Conservation (phyloP, 1,139 yeast species). For the Yarrowia galli region DNA sequence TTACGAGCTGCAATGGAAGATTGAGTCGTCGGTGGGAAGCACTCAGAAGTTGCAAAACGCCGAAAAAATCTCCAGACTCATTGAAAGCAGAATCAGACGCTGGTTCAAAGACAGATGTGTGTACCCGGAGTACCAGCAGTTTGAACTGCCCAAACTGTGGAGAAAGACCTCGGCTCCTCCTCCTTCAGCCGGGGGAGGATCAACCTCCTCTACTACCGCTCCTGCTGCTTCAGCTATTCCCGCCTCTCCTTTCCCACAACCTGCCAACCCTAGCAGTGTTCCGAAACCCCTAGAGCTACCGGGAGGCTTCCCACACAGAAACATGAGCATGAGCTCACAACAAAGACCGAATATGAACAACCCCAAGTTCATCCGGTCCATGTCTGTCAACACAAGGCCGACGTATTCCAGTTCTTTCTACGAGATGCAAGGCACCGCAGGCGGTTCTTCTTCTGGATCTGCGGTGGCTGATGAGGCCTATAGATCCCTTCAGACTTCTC, state of each 20-base stretch:
- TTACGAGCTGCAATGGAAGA: slow-evolving; percentile 83
- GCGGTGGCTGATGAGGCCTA: slow-evolving; percentile 26
- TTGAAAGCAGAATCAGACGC: slow-evolving; percentile 79
- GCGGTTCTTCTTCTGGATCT: slow-evolving; percentile 17
- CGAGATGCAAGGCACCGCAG: slow-evolving; percentile 24
- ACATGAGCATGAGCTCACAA: slow-evolving; percentile 33
- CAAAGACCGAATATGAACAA: slow-evolving; percentile 24
- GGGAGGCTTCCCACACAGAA: slow-evolving; percentile 28
- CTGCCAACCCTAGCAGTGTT: slow-evolving; percentile 29
- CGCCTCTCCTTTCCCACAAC: slow-evolving; percentile 14
- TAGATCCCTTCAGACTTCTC: slow-evolving; percentile 32
- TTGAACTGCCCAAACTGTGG: slow-evolving; percentile 88
- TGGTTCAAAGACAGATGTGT: slow-evolving; percentile 95
- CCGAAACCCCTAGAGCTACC: slow-evolving; percentile 28
- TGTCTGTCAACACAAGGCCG: slow-evolving; percentile 32
- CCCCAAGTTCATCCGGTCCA: slow-evolving; percentile 26
- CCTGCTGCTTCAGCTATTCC: neutral
- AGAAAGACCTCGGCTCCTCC: slow-evolving; percentile 15
- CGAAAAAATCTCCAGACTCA: slow-evolving; percentile 85
- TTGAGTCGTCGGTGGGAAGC: slow-evolving; percentile 88
- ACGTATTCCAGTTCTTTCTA: slow-evolving; percentile 26
- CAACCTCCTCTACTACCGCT: neutral
- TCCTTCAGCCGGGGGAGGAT: slow-evolving; percentile 5
- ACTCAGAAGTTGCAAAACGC: slow-evolving; percentile 91
- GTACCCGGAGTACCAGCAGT: slow-evolving; percentile 88